These are phyloP conservation scores for Arthrinium phaeospermum DNA, from an alignment of 2,329 filamentous ascomycete genomes.

Conservation along the genomic window DNA sequence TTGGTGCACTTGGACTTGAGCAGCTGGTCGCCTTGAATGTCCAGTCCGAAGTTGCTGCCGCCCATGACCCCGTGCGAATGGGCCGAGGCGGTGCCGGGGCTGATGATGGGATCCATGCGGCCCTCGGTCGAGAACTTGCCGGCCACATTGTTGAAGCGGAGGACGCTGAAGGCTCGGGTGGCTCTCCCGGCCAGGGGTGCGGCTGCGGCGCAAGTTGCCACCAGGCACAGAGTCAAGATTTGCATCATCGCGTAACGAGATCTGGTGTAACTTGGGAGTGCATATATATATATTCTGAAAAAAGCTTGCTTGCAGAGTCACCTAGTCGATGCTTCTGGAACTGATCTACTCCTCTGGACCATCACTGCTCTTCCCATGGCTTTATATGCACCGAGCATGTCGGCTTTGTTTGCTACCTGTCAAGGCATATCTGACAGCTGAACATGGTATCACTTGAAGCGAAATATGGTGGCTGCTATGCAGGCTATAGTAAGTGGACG, in stretches of 20 bases:
- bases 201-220: neutral
- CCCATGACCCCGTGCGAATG: constrained; percentile 77
- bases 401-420: neutral
- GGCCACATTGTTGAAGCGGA: constrained; percentile 66
- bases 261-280: neutral
- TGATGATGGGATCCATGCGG: constrained; percentile 72
- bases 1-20: constrained; percentile 71
- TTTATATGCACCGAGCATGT: neutral
- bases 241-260: neutral
- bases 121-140: constrained; percentile 65
- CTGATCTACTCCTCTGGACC: neutral
- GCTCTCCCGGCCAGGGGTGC: neutral
- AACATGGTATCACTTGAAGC: neutral
- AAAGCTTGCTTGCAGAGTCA: neutral
- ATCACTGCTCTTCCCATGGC: neutral
- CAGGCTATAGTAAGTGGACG: constrained; percentile 12
- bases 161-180: constrained; percentile 65
- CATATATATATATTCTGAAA: neutral
- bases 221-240: neutral
- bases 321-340: neutral
- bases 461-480: constrained; percentile 9
- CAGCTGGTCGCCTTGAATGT: constrained; percentile 65
- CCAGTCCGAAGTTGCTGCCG: constrained; percentile 69
- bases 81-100: constrained; percentile 59
- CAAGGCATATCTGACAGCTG: neutral